Percentiles rank a stretch among this genome's conserved stretches.
These are phyloP conservation scores for Jaltomata sinuosa DNA, from an alignment of 257 asterid species.

Conservation along the genomic window DNA sequence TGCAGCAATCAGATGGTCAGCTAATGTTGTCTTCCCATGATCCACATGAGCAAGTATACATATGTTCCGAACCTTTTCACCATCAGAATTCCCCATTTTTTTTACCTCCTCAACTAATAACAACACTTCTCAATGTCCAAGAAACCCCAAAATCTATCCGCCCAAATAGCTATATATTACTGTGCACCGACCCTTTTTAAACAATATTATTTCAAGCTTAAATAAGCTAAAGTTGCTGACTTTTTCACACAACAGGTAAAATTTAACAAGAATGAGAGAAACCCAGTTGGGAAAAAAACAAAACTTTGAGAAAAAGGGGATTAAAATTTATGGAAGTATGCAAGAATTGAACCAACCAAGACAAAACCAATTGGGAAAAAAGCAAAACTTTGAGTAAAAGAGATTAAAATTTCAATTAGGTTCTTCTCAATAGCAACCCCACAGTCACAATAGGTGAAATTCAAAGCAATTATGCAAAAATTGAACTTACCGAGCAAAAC, in stretches of 20 bases:
- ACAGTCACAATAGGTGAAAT: not conserved
- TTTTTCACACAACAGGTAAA: not conserved
- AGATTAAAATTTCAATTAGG: not conserved
- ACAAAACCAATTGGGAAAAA: not conserved
- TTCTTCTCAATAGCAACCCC: not conserved
- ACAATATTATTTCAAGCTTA: not conserved
- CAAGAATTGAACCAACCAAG: not conserved
- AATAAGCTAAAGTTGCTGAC: not conserved
- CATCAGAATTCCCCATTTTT: slow-evolving; percentile 23
- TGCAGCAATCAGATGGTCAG: slow-evolving; percentile 84
- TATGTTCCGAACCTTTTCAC: slow-evolving; percentile 45
- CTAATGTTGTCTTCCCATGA: slow-evolving; percentile 94
- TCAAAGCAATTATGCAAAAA: not conserved
- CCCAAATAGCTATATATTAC: not conserved
- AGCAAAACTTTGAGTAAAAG: not conserved
- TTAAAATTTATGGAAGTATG: not conserved
- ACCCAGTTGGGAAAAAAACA: not conserved
- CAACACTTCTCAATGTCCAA: not conserved
- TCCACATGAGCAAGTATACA: slow-evolving; percentile 98
- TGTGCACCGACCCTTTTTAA: not conserved
- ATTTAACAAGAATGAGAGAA: not conserved
- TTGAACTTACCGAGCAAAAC: not conserved
- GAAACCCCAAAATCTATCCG: not conserved
- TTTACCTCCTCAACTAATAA: not conserved
- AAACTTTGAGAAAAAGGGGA: not conserved